These are phyloP conservation scores for Alliaria petiolata DNA, from an alignment of 345 rosid species.

Conservation along the genomic window DNA sequence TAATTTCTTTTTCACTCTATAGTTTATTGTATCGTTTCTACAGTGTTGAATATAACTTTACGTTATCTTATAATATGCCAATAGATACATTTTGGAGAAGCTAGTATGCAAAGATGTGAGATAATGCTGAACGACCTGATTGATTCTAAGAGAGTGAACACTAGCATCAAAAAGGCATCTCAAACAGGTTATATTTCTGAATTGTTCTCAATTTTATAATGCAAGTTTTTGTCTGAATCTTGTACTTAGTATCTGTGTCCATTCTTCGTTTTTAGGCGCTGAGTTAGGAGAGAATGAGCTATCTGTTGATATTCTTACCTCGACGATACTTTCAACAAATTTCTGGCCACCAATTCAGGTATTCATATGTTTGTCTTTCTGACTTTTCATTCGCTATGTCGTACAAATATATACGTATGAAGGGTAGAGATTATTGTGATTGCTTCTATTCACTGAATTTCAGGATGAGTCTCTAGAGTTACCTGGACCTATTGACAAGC, in stretches of 20 bases:
- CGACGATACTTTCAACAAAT: slow-evolving; percentile 86
- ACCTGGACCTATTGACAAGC: slow-evolving; percentile 68
- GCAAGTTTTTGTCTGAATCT: slow-evolving; percentile 14
- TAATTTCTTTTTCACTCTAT: slow-evolving; percentile 1
- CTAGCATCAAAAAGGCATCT: slow-evolving; percentile 68
- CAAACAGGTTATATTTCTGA: slow-evolving; percentile 43
- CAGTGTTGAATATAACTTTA: slow-evolving; percentile 5
- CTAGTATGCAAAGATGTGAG: slow-evolving; percentile 96
- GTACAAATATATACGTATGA: not conserved
- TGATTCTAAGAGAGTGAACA: slow-evolving; percentile 92
- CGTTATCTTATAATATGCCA: slow-evolving; percentile 11
- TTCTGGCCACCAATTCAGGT: slow-evolving; percentile 99
- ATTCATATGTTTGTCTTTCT: not conserved
- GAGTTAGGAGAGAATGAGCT: slow-evolving; percentile 41
- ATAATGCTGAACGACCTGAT: slow-evolving; percentile 96
- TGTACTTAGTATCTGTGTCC: not conserved
- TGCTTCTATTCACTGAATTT: slow-evolving; percentile 23
- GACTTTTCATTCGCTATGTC: not conserved
- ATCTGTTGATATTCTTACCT: slow-evolving; percentile 61
- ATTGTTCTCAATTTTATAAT: not conserved
- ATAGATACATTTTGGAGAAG: slow-evolving; percentile 96
- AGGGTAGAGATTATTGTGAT: not conserved
- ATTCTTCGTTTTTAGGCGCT: slow-evolving; percentile 49
- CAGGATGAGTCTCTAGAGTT: slow-evolving; percentile 82
- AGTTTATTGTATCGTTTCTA: not conserved